Base-by-base conservation (phyloP, 2,329 filamentous ascomycete genomes). In the Calonectria montana region DNA sequence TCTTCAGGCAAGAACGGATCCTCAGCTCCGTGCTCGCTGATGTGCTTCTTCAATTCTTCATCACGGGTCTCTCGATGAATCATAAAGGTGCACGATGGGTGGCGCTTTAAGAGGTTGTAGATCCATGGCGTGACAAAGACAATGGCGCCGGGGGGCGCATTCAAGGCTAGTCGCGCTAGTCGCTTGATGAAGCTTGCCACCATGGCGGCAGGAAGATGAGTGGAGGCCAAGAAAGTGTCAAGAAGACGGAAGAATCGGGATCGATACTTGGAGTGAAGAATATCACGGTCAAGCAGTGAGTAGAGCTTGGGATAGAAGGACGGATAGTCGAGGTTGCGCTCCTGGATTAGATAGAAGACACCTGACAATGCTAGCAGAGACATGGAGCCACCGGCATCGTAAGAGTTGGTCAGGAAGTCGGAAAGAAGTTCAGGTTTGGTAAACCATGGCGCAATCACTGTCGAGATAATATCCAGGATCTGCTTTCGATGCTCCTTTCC, bases 131-230 rank as follows among this genome's bases (percentile, higher is more conserved):
- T 88, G 55, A 98, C 92, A 66, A 92, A 93, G 18, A 98, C 96
- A 65, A 98, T 93, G 35, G 95, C 96, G 39, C 94, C 92, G 2
- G 97, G 97, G 2, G 97, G 96, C 0, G 95, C 96, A 79, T 94
- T 92, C n/a, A 99, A 88, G 18, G 94, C 91, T 43, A 98, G 88
- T 65, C 96, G 90, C 4, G 95, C 91, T 10, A 99, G 88, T n/a
- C 94, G 91, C 85, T 99, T 99, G 86, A 99, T 92, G 84, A 99
- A 99, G 83, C 95, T 98, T 15, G 97, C 96, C 2, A 99, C 94
- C 45, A 99, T 88, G 4, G 93, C 91, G 5, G 95, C 95, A 4
- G 97, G 97, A 78, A 99, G 89, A 90, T 99, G 97, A 3, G 95
- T 96, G 0, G 96, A 98, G 5, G 89, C 90, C 76, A 99, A 89